These are phyloP conservation scores for Streptanthus diversifolius DNA, from an alignment of 345 rosid species.

Conservation along the genomic window DNA sequence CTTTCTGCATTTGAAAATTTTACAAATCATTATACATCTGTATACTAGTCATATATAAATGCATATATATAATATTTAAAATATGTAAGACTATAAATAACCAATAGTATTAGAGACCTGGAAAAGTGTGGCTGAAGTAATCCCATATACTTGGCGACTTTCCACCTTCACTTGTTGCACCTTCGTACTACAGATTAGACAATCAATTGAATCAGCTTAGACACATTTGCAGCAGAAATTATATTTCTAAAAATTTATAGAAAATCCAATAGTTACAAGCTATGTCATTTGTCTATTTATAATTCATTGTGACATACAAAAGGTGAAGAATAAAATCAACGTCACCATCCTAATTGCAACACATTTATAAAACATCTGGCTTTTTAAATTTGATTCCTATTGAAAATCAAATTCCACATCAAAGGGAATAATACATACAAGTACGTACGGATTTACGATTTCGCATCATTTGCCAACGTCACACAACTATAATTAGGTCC, in stretches of 20 bases:
- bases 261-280: background rate
- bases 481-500: background rate
- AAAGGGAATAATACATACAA: background rate
- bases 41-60: background rate
- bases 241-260: background rate
- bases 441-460: background rate
- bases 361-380: background rate
- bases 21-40: background rate
- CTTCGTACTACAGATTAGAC: conserved; percentile 27
- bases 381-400: background rate
- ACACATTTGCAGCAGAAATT: background rate
- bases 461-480: background rate
- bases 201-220: background rate
- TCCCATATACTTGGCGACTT: conserved; percentile 37
- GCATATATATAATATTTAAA: background rate
- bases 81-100: background rate
- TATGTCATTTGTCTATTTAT: background rate
- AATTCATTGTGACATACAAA: background rate
- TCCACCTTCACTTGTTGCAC: conserved; percentile 36
- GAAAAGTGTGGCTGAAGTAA: conserved; percentile 31
- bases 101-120: conserved; percentile 20
- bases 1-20: conserved; percentile 29
- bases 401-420: background rate
- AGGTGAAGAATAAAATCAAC: background rate
- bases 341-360: background rate